phyloP scores from a whole-genome alignment of 345 rosid species.

The Syzygium grande region DNA sequence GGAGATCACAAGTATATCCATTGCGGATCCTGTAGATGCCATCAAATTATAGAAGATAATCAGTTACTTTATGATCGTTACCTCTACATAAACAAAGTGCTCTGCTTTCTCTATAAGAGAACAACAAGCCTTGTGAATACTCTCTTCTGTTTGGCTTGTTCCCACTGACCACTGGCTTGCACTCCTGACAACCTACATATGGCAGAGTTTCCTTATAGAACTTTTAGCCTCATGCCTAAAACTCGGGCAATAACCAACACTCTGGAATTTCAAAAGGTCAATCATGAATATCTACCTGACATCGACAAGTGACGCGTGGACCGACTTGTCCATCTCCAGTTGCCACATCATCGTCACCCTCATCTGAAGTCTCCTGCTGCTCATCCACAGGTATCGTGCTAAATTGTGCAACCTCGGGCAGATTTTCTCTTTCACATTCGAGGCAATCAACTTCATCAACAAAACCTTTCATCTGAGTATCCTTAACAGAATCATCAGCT shows the following conservation, averaged over 20 bases:
- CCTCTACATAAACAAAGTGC: conserved; percentile 92
- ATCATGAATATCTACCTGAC: conserved; percentile 49
- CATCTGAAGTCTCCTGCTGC: conserved; percentile 21
- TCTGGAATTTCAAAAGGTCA: not conserved
- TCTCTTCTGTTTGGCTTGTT: conserved; percentile 76
- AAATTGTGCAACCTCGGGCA: not conserved
- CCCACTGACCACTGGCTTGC: conserved; percentile 95
- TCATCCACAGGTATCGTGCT: conserved; percentile 26
- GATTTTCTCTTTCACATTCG: conserved; percentile 11
- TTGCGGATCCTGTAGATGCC: not conserved
- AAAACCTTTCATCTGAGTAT: conserved; percentile 9
- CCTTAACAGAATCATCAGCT: conserved; percentile 11
- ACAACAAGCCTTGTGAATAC: conserved; percentile 81
- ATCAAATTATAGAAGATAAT: not conserved
- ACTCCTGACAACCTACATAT: conserved; percentile 63
- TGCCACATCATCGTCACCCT: conserved; percentile 19
- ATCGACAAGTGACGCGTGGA: conserved; percentile 43
- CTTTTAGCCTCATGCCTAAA: not conserved
- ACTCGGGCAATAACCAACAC: not conserved
- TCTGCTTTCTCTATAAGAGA: conserved; percentile 73
- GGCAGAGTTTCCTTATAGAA: not conserved
- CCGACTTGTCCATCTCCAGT: conserved; percentile 34
- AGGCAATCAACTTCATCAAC: conserved; percentile 16
- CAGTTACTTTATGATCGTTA: conserved; percentile 5
- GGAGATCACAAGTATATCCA: not conserved